Evolutionary conservation across 2,329 filamentous ascomycete species (phyloP), one percentile per base, ranked within the genome.

Genomic region (Pseudovirgaria hyperparasitica): DNA sequence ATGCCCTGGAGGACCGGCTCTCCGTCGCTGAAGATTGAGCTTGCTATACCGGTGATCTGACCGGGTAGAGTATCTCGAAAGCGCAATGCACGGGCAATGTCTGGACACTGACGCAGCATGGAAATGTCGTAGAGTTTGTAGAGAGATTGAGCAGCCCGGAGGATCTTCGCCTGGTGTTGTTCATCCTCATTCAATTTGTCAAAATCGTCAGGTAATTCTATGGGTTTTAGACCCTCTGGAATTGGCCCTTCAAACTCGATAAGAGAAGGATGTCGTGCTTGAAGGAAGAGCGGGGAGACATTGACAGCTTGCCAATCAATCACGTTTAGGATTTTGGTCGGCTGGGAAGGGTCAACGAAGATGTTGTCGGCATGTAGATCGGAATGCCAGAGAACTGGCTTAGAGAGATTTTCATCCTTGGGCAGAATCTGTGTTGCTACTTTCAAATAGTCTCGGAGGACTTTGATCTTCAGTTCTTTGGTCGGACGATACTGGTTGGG

Each of bases 251-350:
- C 29, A 20, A 33, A 45, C 13, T 45, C 38, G 28, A 46, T 37
- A 14, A 48, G 31, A 9, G 39, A 41, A 21, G 42, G 42, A 27
- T 40, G 30, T 29, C 36, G 37, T 23, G 40, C 34, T 31, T 40
- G 36, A 13, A 47, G 35, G 32, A 45, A 50, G 25, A 42, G 40
- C 12, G 41, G 43, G 21, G 39, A 41, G 27, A 46, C 28, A 26
- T 42, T 35, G 13, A 40, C 33, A 9, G 36, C 39, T 38, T 54
- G 43, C 49, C 48, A 55, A 29, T 54, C 46, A 19, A 55, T 50
- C 29, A 52, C 45, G 19, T 39, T 39, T 7, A 43, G 38, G 23
- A 52, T 44, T 26, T 37, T 35, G 19, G 41, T 45, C 5, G 42
- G 43, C 19, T 49, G 33, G 18, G 34, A 33, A 27, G 37, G 29